These are phyloP conservation scores for Fusarium ramigenum DNA, from an alignment of 2,329 filamentous ascomycete genomes.

Conservation along the genomic window DNA sequence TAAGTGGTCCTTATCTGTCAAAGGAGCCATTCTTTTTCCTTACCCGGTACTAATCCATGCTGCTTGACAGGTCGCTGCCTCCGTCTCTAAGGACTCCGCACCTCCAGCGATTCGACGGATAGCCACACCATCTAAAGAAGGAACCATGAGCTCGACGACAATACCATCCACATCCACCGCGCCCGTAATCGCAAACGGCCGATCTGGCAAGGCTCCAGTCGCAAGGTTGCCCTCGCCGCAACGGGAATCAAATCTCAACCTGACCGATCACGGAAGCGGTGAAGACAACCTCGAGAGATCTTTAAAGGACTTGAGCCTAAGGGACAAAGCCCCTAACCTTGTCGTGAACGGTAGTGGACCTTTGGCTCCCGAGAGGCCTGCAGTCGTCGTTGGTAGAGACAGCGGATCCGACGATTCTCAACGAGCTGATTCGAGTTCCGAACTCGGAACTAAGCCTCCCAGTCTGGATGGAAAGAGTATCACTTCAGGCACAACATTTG, in stretches of 20 bases:
- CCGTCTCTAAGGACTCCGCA: slow-evolving; percentile 46
- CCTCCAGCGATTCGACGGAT: slow-evolving; percentile 44
- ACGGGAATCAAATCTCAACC: slow-evolving; percentile 13
- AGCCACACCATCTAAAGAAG: slow-evolving; percentile 40
- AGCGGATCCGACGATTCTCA: slow-evolving; percentile 66
- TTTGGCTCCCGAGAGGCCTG: slow-evolving; percentile 49
- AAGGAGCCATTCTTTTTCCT: slow-evolving; percentile 9
- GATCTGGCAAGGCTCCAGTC: slow-evolving; percentile 30
- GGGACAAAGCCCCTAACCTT: slow-evolving; percentile 50
- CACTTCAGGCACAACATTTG: slow-evolving; percentile 92
- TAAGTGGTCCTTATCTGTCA: slow-evolving; percentile 10
- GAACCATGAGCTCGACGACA: slow-evolving; percentile 29
- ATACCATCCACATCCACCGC: slow-evolving; percentile 16
- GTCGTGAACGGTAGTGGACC: slow-evolving; percentile 62
- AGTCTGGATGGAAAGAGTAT: slow-evolving; percentile 95
- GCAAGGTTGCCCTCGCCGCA: slow-evolving; percentile 33
- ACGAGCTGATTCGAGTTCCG: slow-evolving; percentile 70
- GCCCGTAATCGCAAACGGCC: slow-evolving; percentile 43
- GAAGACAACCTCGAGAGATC: slow-evolving; percentile 44
- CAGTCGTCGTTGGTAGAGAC: slow-evolving; percentile 50
- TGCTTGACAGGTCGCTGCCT: slow-evolving; percentile 58
- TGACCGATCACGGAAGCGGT: slow-evolving; percentile 28
- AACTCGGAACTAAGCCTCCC: slow-evolving; percentile 80
- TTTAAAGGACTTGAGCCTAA: slow-evolving; percentile 45
- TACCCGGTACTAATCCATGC: slow-evolving; percentile 31